Evolutionary conservation across 2,329 filamentous ascomycete species (phyloP), one percentile per base, ranked within the genome.

Genomic region (Fusarium incarnatum): DNA sequence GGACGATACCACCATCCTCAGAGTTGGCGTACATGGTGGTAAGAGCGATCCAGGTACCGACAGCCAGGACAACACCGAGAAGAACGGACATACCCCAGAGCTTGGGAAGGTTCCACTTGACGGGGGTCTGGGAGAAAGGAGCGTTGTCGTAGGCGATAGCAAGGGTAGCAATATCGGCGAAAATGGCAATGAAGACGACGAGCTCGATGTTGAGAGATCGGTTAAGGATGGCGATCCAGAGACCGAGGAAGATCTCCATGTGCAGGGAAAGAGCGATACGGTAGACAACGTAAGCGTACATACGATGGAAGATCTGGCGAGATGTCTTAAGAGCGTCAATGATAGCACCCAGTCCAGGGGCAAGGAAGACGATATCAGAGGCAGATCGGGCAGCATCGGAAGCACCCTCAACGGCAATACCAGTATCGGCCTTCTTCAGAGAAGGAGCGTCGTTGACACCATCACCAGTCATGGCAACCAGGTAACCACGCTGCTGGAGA

Each of bases 211-310:
- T 94, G 70, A 97, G 87, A 65, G 89, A 92, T 67, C 89, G 86
- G 86, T 97, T 96, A 75, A 95, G 85, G 75, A 95, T 94, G 75
- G 92, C 92, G 75, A 97, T 96, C 93, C 94, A 97, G 64, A 97
- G 88, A 80, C 93, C 94, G 53, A 97, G 88, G 87, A 94, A 97
- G 79, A 97, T 92, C 83, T 96, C 93, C 78, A 97, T 87, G 81
- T 97, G 94, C 71, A 97, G 89, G 18, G 94, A 97, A 77, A 97
- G 84, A 50, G 94, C 94, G 77, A 97, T 97, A 88, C 94, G 93
- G 86, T 97, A 97, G 77, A 97, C 92, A 73, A 97, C 93, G 85
- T 97, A 97, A 64, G 94, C 92, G 84, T 97, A 96, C 94, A 97
- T 97, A 16, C 94, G 93, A 84, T 97, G 94, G 87, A 97, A 97